These are phyloP conservation scores for Stephanodiscus minutulus DNA, from an alignment of 108 stramenopile genomes.

Conservation along the genomic window DNA sequence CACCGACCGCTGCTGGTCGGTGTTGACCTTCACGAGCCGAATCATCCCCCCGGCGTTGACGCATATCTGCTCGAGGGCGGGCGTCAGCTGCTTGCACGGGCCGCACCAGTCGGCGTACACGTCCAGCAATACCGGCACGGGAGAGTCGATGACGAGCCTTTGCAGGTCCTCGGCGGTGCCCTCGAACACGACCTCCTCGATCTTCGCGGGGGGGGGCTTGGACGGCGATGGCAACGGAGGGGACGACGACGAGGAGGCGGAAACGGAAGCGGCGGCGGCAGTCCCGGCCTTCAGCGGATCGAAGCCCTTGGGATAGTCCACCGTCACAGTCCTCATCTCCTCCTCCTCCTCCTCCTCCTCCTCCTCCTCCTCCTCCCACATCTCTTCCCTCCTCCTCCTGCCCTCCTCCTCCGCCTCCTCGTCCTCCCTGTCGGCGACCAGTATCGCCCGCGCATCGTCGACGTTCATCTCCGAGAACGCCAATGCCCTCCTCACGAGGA, in stretches of 20 bases:
- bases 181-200: conserved; percentile 82
- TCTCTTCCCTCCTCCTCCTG: conserved; percentile 19
- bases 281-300: conserved; percentile 62
- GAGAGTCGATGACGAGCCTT: conserved; percentile 79
- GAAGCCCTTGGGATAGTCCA: conserved; percentile 62
- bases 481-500: conserved; percentile 69
- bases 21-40: conserved; percentile 86
- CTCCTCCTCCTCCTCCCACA: conserved; percentile 34
- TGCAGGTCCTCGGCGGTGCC: conserved; percentile 73
- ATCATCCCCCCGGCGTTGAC: conserved; percentile 80
- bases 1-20: conserved; percentile 76
- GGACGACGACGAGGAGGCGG: no score
- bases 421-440: conserved; percentile 82
- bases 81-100: conserved; percentile 83
- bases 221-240: not conserved
- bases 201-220: conserved; percentile 57
- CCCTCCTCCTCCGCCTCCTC: conserved; percentile 61
- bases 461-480: conserved; percentile 82
- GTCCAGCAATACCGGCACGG: conserved; percentile 86
- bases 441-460: conserved; percentile 82
- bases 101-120: conserved; percentile 87
- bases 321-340: conserved; percentile 57
- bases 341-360: conserved; percentile 26
- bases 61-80: conserved; percentile 84
- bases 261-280: conserved; percentile 5